Evolutionary conservation across 2,329 filamentous ascomycete genomes (phyloP).

Genomic region (Fusarium brachygibbosum): DNA sequence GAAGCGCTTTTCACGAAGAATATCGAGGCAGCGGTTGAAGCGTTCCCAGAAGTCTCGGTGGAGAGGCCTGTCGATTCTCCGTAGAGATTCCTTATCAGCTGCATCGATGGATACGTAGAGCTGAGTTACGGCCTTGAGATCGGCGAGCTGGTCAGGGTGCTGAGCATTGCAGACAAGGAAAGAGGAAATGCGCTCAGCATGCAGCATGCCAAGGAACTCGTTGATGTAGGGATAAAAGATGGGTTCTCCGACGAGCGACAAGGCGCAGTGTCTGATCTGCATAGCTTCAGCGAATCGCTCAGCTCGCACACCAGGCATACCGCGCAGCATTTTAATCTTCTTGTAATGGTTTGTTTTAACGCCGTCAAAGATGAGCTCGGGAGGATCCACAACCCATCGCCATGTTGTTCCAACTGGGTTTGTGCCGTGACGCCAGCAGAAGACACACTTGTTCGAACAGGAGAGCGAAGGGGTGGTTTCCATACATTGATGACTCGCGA

Average conservation of each 20-base stretch:
- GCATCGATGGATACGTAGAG: constrained; percentile 98
- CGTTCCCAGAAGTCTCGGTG: constrained; percentile 98
- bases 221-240: constrained; percentile 99
- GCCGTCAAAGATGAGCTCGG: constrained; percentile 88
- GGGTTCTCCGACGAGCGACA: constrained; percentile 94
- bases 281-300: constrained; percentile 94
- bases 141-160: constrained; percentile 89
- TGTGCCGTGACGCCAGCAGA: constrained; percentile 98
- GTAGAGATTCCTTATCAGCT: constrained; percentile 86
- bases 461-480: constrained; percentile 95
- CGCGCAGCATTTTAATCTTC: constrained; percentile 97
- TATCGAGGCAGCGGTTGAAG: constrained; percentile 90
- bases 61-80: constrained; percentile 90
- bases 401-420: constrained; percentile 97
- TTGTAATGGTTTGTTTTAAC: constrained; percentile 94
- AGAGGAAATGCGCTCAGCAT: constrained; percentile 87
- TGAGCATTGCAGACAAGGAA: constrained; percentile 98
- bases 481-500: constrained; percentile 97
- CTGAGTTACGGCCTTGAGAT: constrained; percentile 88
- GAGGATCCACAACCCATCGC: constrained; percentile 95
- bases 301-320: constrained; percentile 90
- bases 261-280: constrained; percentile 91
- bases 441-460: constrained; percentile 98
- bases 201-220: constrained; percentile 86
- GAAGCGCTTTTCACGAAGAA: constrained; percentile 85